Conservation (phyloP, 257 asterid genomes). For the Solanum lignicaule region DNA sequence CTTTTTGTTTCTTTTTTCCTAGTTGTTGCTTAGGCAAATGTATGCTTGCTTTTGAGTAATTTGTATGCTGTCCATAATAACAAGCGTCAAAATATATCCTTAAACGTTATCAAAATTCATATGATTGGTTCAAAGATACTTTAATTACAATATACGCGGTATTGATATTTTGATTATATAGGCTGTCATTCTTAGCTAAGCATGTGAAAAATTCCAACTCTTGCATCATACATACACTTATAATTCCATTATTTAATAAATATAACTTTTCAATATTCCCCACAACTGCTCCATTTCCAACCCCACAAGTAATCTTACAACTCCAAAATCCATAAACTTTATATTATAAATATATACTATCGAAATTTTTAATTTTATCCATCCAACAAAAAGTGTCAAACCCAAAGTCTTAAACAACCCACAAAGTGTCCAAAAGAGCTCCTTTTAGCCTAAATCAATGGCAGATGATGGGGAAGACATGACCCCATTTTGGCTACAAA, state of each 20-base stretch:
- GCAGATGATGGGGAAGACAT: constrained; percentile 44
- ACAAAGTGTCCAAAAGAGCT: neutral
- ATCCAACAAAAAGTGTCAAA: neutral
- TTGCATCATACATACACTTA: neutral
- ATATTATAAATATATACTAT: neutral
- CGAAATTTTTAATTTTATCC: neutral
- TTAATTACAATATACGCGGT: constrained; percentile 1
- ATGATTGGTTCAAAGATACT: neutral
- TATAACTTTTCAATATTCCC: constrained; percentile 9
- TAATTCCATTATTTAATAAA: neutral
- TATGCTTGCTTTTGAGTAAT: neutral
- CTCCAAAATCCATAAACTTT: neutral
- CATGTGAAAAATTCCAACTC: neutral
- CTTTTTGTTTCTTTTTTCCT: neutral
- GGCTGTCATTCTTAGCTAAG: constrained; percentile 2
- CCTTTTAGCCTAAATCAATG: constrained; percentile 15
- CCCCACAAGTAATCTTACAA: neutral
- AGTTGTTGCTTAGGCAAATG: neutral
- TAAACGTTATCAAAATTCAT: neutral
- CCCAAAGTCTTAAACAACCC: neutral
- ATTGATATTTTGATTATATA: neutral
- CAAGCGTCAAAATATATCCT: neutral
- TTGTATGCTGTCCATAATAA: neutral
- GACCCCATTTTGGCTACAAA: constrained; percentile 77
- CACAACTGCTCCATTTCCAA: constrained; percentile 33